Conservation (phyloP, 257 asterid species). For the Nicotiana undulata region DNA sequence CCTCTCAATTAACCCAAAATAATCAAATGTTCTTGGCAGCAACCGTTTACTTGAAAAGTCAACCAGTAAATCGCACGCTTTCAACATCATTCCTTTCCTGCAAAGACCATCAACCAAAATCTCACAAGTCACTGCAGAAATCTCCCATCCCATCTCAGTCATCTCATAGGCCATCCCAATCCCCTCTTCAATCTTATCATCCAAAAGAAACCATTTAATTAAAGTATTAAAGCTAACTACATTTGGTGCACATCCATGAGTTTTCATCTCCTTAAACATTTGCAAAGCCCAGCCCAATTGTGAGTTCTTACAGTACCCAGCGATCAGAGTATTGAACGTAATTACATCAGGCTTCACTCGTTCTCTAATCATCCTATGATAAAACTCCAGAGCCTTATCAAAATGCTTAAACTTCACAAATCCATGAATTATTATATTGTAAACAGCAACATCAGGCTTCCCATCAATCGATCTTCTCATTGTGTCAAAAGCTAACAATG, state of each 20-base stretch:
- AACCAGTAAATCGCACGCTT: conserved; percentile 54
- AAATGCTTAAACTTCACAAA: conserved; percentile 49
- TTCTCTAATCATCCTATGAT: conserved; percentile 54
- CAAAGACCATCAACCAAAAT: conserved; percentile 68
- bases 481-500: conserved; percentile 51
- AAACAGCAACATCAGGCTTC: conserved; percentile 50
- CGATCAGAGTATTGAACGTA: conserved; percentile 71
- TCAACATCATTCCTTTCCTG: conserved; percentile 39
- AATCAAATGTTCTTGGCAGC: conserved; percentile 56
- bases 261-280: conserved; percentile 79
- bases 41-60: conserved; percentile 50
- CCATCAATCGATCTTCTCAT: conserved; percentile 80
- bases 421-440: conserved; percentile 68
- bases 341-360: conserved; percentile 60
- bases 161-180: conserved; percentile 79
- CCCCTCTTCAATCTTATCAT: conserved; percentile 63
- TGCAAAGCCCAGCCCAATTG: conserved; percentile 53
- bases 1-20: conserved; percentile 41
- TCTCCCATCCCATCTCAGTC: conserved; percentile 65
- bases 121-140: conserved; percentile 71
- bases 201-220: conserved; percentile 68
- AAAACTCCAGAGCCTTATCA: conserved; percentile 51
- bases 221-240: conserved; percentile 85
- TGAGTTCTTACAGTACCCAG: conserved; percentile 57
- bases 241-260: conserved; percentile 72